Percentiles rank a stretch among this genome's conserved stretches.
phyloP scores from a whole-genome alignment of 2,329 filamentous ascomycete species.

The Monilinia polystroma region DNA sequence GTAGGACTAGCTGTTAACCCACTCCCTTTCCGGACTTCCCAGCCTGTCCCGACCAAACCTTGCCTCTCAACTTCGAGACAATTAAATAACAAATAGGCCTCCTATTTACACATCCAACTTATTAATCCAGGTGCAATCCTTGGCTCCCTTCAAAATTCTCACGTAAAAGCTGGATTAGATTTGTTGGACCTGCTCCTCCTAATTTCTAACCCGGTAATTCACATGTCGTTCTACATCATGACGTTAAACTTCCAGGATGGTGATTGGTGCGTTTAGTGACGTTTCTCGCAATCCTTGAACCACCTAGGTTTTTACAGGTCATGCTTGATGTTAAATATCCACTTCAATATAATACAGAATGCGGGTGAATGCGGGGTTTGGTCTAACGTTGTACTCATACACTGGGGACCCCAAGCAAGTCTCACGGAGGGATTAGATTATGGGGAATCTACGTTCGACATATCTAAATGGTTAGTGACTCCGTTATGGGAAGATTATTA shows the following conservation, averaged over 20 bases:
- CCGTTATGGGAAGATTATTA: not conserved
- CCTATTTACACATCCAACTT: not conserved
- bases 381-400: not conserved
- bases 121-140: conserved; percentile 5
- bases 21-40: not conserved
- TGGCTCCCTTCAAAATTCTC: not conserved
- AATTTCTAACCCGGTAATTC: not conserved
- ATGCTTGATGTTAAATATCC: not conserved
- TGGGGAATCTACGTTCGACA: not conserved
- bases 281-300: too few species aligned
- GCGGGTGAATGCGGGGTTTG: conserved; percentile 5
- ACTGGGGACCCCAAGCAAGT: conserved; percentile 9
- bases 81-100: not conserved
- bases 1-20: not conserved
- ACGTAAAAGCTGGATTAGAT: conserved; percentile 2
- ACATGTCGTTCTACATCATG: not conserved
- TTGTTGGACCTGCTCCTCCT: not conserved
- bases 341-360: too few species aligned
- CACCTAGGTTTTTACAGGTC: not conserved
- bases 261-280: conserved; percentile 8
- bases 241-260: not conserved
- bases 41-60: not conserved
- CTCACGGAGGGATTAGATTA: not conserved
- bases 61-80: not conserved
- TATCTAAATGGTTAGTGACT: not conserved